Evolutionary conservation across 1,284 basidiomycete genomes (phyloP), one percentile per base, ranked within the genome.

Genomic region (Coriolopsis trogii): DNA sequence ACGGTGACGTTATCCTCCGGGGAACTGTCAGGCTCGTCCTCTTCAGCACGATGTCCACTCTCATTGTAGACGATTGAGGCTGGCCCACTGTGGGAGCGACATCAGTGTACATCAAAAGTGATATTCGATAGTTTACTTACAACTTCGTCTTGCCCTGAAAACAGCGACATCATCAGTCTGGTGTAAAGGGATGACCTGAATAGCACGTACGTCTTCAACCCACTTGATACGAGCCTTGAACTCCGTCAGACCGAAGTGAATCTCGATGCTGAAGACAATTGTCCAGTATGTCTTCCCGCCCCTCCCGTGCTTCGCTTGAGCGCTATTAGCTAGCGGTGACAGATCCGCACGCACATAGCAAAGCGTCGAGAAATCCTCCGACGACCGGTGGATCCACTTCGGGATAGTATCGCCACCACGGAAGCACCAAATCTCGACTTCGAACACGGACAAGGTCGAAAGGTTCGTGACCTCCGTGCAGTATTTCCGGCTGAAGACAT

Each of bases 391-490:
- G 47, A 90, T 89, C 87, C 87, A 89, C 58, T 83, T 80, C 3
- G 88, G 87, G 31, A 86, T 73, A 1, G 67, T 72, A 58, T 85
- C 80, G 26, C 83, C 83, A 8, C 87, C 87, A 59, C 87, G 73
- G 69, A 80, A 90, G 64, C 87, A 89, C 88, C 87, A 90, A 52
- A 90, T 79, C 65, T 89, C 87, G 28, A 89, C 86, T 64, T 90
- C 87, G 60, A 90, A 89, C 9, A 89, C 84, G 9, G 85, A 87
- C 4, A 90, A 73, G 56, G 87, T 85, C 5, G 81, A 80, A 29
- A 89, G 66, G 58, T 80, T 89, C 3, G 88, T 90, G 34, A 90
- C 76, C 65, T 90, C 88, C 0, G 88, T 90, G 64, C 85, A 88
- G 67, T 90, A 90, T 65, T 89, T 90, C 43, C 88, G 73, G 45